Base-by-base conservation (phyloP, 176 grass and related monocot genomes). In the Otatea glauca region DNA sequence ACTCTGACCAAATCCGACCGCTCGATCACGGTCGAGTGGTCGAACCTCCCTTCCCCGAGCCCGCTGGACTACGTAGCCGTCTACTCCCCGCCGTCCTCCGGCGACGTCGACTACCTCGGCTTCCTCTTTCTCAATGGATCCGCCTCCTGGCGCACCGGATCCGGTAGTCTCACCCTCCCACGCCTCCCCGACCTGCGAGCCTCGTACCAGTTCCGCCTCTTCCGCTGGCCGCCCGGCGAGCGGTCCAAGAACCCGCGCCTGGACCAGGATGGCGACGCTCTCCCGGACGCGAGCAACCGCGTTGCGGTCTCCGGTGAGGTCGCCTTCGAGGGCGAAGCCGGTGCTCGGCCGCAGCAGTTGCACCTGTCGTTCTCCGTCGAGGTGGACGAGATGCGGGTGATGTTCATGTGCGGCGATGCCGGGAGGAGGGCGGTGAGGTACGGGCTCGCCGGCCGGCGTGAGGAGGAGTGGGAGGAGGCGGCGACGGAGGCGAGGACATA, bases 71-170 rank as follows among this genome's bases (percentile, higher is more conserved):
- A 90, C 80, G 85, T 95, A 5, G 93, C 80, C 53, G 93, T 95
- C 83, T 98, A 95, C 89, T 95, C 93, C 10, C 96, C 96, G 25
- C 93, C 93, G 41, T 86, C 71, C 74, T 98, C 93, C 63, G 54
- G 43, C 38, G 77, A 98, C 84, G 64, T 76, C 49, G 76, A 96
- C 54, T 99, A 96, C 78, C 83, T 99, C 74, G 96, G 96, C 10
- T 99, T 96, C 83, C 69, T 99, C 80, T 99, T 94, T 88, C 93
- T 99, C 84, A 94, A 95, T 61, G 87, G 88, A 65, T 99, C 96
- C 29, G 15, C 69, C 18, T 32, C 80, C 27, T 98, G 91, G 96
- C 72, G 23, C 44, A 65, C 51, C 27, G 96, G 96, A 48, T 0
- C 79, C 29, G 93, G 96, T 29, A 87, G 82, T 44, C 72, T 98